phyloP scores from a whole-genome alignment of 805 yeast genomes.

The Zygotorulaspora chibaensis region DNA sequence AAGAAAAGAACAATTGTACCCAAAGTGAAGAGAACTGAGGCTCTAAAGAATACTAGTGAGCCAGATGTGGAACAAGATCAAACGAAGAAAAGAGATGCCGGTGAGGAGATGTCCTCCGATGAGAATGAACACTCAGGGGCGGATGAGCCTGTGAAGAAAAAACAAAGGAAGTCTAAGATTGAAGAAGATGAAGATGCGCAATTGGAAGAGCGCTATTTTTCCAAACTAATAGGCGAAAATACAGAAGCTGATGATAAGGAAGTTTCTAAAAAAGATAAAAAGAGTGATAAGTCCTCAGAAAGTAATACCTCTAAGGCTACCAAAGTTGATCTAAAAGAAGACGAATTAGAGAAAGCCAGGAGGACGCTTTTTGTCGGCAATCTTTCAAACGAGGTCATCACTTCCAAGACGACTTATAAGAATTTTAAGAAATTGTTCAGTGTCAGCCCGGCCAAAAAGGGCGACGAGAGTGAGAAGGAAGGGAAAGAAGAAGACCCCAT shows the following conservation, averaged over 20 bases:
- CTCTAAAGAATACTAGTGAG: constrained; percentile 15
- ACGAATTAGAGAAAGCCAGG: constrained; percentile 78
- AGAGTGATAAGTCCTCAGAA: constrained; percentile 12
- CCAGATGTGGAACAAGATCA: constrained; percentile 5
- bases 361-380: constrained; percentile 88
- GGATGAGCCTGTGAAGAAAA: constrained; percentile 26
- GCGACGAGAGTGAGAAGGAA: constrained; percentile 10
- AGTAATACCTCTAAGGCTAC: constrained; percentile 37
- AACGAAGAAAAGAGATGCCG: constrained; percentile 25
- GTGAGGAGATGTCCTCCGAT: constrained; percentile 2
- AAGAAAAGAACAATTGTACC: constrained; percentile 24
- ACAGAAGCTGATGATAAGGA: constrained; percentile 22
- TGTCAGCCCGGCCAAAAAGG: constrained; percentile 12
- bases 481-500: constrained; percentile 23
- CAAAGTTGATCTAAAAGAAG: constrained; percentile 55
- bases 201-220: constrained; percentile 51
- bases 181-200: constrained; percentile 37
- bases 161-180: constrained; percentile 14
- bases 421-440: constrained; percentile 60
- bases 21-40: constrained; percentile 7
- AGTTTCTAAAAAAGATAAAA: constrained; percentile 20
- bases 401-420: constrained; percentile 57
- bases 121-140: constrained; percentile 18
- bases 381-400: constrained; percentile 59
- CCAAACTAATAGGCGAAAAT: constrained; percentile 41